These are phyloP conservation scores for Taxawa tesnikishii DNA, from an alignment of 2,329 filamentous ascomycete genomes.

Conservation along the genomic window DNA sequence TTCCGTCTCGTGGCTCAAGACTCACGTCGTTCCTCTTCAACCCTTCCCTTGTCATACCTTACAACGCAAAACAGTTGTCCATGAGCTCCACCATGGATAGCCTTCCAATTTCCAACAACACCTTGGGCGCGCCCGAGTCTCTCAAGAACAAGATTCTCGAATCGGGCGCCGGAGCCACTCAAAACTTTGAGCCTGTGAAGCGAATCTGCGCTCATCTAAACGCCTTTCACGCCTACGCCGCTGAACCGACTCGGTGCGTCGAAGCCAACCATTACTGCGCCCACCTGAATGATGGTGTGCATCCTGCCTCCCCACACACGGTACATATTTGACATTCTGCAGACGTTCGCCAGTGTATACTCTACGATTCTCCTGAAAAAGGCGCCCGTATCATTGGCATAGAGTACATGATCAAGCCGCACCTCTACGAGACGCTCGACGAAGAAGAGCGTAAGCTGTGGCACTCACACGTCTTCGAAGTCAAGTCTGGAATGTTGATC, in stretches of 20 bases:
- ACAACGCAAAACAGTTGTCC: too few species aligned
- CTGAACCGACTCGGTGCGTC: conserved; percentile 55
- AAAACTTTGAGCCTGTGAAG: conserved; percentile 59
- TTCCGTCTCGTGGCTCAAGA: too few species aligned
- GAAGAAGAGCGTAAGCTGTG: conserved; percentile 60
- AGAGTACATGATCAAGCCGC: conserved; percentile 74
- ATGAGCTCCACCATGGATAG: conserved; percentile 24
- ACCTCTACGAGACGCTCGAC: conserved; percentile 54
- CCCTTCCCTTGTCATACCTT: too few species aligned
- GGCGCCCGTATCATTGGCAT: conserved; percentile 67
- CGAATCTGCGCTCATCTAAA: conserved; percentile 73
- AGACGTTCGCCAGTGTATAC: conserved; percentile 73
- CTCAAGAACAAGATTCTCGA: conserved; percentile 47
- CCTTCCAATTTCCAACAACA: conserved; percentile 26
- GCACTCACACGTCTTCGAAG: conserved; percentile 67
- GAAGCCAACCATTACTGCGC: conserved; percentile 80
- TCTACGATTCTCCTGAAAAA: conserved; percentile 60
- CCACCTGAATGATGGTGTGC: conserved; percentile 51
- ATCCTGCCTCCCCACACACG: neutral
- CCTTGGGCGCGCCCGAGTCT: conserved; percentile 39
- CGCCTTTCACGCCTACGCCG: conserved; percentile 75
- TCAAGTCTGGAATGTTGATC: conserved; percentile 68
- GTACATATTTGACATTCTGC: neutral
- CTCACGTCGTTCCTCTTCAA: too few species aligned
- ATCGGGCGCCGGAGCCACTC: conserved; percentile 46